These are phyloP conservation scores for Paradendryphiella salina DNA, from an alignment of 2,329 filamentous ascomycete genomes.

Conservation along the genomic window DNA sequence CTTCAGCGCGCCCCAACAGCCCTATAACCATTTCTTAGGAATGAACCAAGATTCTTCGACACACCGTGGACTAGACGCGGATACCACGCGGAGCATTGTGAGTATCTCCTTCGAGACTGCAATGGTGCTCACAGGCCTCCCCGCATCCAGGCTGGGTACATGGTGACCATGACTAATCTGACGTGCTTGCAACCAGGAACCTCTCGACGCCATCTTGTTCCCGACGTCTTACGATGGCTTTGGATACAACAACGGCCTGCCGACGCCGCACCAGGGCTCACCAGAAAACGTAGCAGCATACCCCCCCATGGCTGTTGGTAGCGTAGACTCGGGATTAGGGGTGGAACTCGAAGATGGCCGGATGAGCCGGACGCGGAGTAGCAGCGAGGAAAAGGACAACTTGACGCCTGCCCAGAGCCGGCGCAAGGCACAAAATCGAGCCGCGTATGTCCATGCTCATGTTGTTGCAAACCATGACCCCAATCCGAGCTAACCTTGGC, in stretches of 20 bases:
- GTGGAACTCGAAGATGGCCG: slow-evolving; percentile 46
- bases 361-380: slow-evolving; percentile 44
- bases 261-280: slow-evolving; percentile 38
- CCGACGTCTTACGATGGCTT: slow-evolving; percentile 38
- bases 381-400: slow-evolving; percentile 53
- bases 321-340: slow-evolving; percentile 50
- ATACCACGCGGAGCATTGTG: slow-evolving; percentile 43
- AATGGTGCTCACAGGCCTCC: neutral
- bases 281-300: slow-evolving; percentile 35
- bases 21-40: slow-evolving; percentile 54
- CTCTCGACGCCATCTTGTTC: slow-evolving; percentile 48
- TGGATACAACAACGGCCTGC: slow-evolving; percentile 31
- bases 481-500: neutral
- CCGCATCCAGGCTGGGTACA: slow-evolving; percentile 7
- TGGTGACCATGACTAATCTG: slow-evolving; percentile 26
- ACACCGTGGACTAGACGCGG: slow-evolving; percentile 43
- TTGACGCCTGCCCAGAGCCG: slow-evolving; percentile 56
- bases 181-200: slow-evolving; percentile 42
- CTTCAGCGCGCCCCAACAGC: slow-evolving; percentile 52
- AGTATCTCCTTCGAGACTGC: slow-evolving; percentile 8
- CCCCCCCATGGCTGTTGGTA: slow-evolving; percentile 44
- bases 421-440: slow-evolving; percentile 72
- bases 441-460: slow-evolving; percentile 60
- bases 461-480: too few species aligned
- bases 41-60: slow-evolving; percentile 47